A percentile compares a stretch with the other conserved stretches of the same genome.
Conservation (phyloP, 768 basidiomycete species). For the Jaapia argillacea region DNA sequence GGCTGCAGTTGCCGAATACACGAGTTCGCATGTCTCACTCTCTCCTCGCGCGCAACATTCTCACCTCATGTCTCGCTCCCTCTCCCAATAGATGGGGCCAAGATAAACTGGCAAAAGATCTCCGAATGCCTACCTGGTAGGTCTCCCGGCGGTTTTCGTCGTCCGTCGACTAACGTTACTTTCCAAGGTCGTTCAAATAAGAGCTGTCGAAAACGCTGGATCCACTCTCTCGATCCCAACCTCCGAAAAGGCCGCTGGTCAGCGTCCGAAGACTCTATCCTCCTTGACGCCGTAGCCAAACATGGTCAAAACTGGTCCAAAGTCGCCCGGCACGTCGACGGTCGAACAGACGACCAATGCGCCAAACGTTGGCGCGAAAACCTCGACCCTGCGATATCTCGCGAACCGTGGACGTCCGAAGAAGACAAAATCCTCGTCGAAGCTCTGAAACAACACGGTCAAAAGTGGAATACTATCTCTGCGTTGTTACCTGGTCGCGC, state of each 20-base stretch:
- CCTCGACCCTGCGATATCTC: conserved; percentile 1
- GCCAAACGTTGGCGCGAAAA: conserved; percentile 7
- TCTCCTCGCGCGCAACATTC: background rate
- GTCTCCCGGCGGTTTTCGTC: background rate
- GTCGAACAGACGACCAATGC: conserved; percentile 11
- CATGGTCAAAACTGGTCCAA: conserved; percentile 8
- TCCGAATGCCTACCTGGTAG: background rate
- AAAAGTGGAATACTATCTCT: conserved; percentile 7
- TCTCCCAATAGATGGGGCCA: background rate
- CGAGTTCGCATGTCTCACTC: background rate
- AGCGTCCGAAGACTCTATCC: conserved; percentile 7
- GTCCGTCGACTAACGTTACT: background rate
- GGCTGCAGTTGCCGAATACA: conserved; percentile 3
- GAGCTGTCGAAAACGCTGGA: conserved; percentile 7
- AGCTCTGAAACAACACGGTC: conserved; percentile 4
- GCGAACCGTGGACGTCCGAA: conserved; percentile 8
- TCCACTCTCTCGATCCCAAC: conserved; percentile 7
- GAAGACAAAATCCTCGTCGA: conserved; percentile 8
- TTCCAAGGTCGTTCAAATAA: conserved; percentile 4
- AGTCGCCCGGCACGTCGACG: conserved; percentile 8
- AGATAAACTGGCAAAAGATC: conserved; percentile 1
- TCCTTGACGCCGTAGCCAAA: conserved; percentile 4
- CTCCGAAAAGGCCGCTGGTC: conserved; percentile 9
- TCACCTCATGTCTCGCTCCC: background rate
- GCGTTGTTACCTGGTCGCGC: conserved; percentile 2